Evolutionary conservation across 176 grass and related monocot genomes (phyloP), one percentile per base, ranked within the genome.

Genomic region (Poa annua): DNA sequence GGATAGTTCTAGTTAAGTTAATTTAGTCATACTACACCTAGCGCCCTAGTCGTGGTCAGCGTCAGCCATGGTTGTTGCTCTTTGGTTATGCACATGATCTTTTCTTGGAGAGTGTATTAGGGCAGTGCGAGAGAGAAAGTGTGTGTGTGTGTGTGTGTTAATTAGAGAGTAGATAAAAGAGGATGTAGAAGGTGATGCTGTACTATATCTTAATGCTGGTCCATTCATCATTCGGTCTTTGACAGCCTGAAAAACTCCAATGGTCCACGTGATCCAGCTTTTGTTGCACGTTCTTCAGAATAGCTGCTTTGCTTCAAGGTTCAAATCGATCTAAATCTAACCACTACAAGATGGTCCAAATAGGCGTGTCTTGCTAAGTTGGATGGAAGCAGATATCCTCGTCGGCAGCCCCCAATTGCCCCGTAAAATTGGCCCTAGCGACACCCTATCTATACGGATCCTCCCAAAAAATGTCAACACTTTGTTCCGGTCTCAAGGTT

Each of bases 71-170:
- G 66, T 88, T 66, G 75, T 66, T 45, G 10, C 9, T 83, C 74
- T 82, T 86, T 82, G 48, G 19, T 1, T 35, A 45, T 71, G 66
- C 74, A 79, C 83, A 90, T 83, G 88, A 29, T 83, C 47, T 78
- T 82, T 51, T 26, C 66, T 89, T 77, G 83, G 72, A 39, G 81
- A 50, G 76, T 21, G 81, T 74, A 77, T 53, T 25, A 57, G 56
- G 56, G 66, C 64, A 56, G 82, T 67, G 39, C 45, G 49, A 65
- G 80, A 61, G 45, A n/a, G 65, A 25, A 24, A 53, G 11, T 5
- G 12, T 62, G 14, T 51, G 49, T 52, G 4, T 54, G 13, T 49
- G 47, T 49, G n/a, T n/a, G n/a, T n/a, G n/a, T n/a, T n/a, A n/a
- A n/a, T 8, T 54, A 16, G 20, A 59, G 80, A 22, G 10, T 77